Evolutionary conservation across 2,329 filamentous ascomycete species (phyloP).

Genomic region (Ophiocordyceps camponoti-floridani): DNA sequence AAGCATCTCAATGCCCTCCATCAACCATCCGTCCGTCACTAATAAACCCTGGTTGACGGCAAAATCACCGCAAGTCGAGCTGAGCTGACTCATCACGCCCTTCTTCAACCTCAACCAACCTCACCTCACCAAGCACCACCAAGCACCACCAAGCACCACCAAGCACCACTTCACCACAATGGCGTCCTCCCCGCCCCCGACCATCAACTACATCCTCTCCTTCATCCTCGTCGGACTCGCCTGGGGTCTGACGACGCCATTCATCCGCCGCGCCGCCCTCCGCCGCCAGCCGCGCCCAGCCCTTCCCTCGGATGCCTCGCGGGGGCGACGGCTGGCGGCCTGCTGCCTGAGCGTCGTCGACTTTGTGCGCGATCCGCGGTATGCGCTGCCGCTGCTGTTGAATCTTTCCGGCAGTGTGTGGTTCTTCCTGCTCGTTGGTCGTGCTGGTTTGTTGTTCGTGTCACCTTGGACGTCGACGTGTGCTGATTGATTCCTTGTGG

Average conservation of each 20-base stretch:
- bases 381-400: slow-evolving; percentile 67
- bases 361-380: slow-evolving; percentile 62
- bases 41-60: too few species aligned
- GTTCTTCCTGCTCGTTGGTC: slow-evolving; percentile 89
- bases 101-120: not conserved
- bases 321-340: slow-evolving; percentile 44
- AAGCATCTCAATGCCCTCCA: too few species aligned
- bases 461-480: not conserved
- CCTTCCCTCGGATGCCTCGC: slow-evolving; percentile 41
- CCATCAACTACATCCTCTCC: slow-evolving; percentile 67
- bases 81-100: too few species aligned
- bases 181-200: not conserved
- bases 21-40: too few species aligned
- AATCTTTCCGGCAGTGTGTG: slow-evolving; percentile 89
- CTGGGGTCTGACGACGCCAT: slow-evolving; percentile 85
- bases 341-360: slow-evolving; percentile 62
- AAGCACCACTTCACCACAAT: not conserved
- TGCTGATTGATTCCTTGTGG: not conserved
- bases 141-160: not conserved
- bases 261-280: slow-evolving; percentile 70
- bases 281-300: slow-evolving; percentile 35
- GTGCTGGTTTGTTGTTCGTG: slow-evolving; percentile 50
- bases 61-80: too few species aligned
- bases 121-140: not conserved
- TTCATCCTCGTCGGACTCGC: slow-evolving; percentile 83